These are phyloP conservation scores for Plasmodium malariae DNA, from an alignment of 169 alveolate genomes.

Conservation along the genomic window DNA sequence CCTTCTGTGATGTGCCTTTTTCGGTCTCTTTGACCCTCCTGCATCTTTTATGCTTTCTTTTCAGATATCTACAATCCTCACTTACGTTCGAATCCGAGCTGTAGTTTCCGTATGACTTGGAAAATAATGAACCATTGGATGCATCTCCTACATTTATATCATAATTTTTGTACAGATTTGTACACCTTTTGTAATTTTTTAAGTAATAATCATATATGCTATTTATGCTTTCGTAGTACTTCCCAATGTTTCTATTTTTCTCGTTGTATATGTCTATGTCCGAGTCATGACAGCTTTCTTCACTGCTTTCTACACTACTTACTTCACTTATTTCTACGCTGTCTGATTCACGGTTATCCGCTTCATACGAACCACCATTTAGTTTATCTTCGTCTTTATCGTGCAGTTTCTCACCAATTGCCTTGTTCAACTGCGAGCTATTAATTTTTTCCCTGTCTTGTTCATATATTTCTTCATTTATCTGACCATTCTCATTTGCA, in stretches of 20 bases:
- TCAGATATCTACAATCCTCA: conserved; percentile 42
- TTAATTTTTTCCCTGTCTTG: not conserved
- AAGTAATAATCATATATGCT: conserved; percentile 59
- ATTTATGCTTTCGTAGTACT: conserved; percentile 47
- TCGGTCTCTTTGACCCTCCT: not conserved
- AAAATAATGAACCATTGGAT: not conserved
- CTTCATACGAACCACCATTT: not conserved
- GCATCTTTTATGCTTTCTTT: not conserved
- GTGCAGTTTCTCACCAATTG: not conserved
- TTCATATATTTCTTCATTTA: not conserved
- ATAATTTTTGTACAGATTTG: conserved; percentile 52
- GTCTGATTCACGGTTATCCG: not conserved
- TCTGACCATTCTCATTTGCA: no score
- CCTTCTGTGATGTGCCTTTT: not conserved
- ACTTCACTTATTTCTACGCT: not conserved
- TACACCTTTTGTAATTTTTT: conserved; percentile 22
- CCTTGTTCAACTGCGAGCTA: not conserved
- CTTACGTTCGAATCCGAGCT: conserved; percentile 71
- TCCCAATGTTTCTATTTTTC: conserved; percentile 42
- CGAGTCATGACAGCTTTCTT: not conserved
- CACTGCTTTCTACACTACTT: not conserved
- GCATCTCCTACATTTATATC: conserved; percentile 36
- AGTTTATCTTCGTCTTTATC: not conserved
- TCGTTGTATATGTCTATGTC: conserved; percentile 72
- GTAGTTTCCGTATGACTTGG: conserved; percentile 49